These are phyloP conservation scores for Macrophomina phaseolina DNA, from an alignment of 2,329 filamentous ascomycete species.

Conservation along the genomic window DNA sequence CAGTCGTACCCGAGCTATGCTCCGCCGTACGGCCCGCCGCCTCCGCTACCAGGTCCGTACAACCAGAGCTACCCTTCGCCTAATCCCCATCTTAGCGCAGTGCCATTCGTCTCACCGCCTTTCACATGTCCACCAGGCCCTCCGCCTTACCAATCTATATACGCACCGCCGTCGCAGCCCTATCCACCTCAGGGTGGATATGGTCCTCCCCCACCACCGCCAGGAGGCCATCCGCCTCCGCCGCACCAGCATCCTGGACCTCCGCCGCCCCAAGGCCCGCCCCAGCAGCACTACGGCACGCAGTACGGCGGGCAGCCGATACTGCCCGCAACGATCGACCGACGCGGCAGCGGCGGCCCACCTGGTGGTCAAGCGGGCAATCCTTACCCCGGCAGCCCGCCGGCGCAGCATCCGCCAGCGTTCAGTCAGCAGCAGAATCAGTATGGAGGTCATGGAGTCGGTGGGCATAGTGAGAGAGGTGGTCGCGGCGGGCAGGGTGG, in stretches of 20 bases:
- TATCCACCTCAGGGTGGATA: slow-evolving; percentile 18
- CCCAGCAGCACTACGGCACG: slow-evolving; percentile 14
- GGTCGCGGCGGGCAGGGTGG: slow-evolving; percentile 16
- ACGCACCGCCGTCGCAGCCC: slow-evolving; percentile 11
- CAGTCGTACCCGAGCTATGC: slow-evolving; percentile 16
- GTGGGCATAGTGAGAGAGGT: slow-evolving; percentile 2
- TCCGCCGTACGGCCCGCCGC: slow-evolving; percentile 19
- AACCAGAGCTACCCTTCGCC: slow-evolving; percentile 17
- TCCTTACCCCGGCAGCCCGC: slow-evolving; percentile 16
- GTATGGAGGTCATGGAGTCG: slow-evolving; percentile 3
- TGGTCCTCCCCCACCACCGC: slow-evolving; percentile 15
- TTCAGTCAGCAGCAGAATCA: slow-evolving; percentile 26
- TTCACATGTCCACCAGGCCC: slow-evolving; percentile 26
- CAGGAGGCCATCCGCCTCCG: not conserved
- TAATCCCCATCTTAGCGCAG: slow-evolving; percentile 22
- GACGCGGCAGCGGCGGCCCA: slow-evolving; percentile 14
- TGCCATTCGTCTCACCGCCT: slow-evolving; percentile 20
- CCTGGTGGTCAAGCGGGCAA: slow-evolving; percentile 1
- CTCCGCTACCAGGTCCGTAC: slow-evolving; percentile 20
- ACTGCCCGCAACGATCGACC: slow-evolving; percentile 45
- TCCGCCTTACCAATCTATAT: slow-evolving; percentile 27
- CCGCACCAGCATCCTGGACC: slow-evolving; percentile 6
- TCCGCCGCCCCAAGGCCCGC: slow-evolving; percentile 18
- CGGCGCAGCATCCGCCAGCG: slow-evolving; percentile 19
- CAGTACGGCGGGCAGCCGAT: slow-evolving; percentile 50